A percentile compares a stretch with the other conserved stretches of the same genome.
phyloP scores from a whole-genome alignment of 2,329 filamentous ascomycete species.

The Sclerotiophoma versabilis region DNA sequence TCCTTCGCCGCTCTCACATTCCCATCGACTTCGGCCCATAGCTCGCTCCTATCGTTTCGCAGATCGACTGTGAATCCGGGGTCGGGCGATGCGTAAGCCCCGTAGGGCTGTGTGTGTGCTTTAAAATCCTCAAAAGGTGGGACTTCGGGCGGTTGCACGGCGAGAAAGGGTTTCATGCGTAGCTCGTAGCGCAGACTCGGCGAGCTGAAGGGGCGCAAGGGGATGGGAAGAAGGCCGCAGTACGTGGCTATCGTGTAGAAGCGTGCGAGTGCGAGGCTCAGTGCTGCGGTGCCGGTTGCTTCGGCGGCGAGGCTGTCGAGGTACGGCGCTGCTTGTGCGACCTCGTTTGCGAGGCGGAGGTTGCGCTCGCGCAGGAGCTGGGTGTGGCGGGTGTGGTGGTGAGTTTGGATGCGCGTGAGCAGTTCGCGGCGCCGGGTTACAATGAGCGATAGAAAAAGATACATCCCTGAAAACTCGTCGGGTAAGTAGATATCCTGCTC shows the following conservation, averaged over 20 bases:
- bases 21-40: conserved; percentile 39
- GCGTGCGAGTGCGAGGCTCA: conserved; percentile 48
- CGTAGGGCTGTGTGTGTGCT: conserved; percentile 40
- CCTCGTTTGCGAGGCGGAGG: conserved; percentile 17
- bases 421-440: conserved; percentile 31
- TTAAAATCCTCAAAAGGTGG: conserved; percentile 70
- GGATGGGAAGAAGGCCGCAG: conserved; percentile 58
- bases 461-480: conserved; percentile 87
- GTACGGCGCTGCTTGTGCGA: conserved; percentile 21
- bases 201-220: conserved; percentile 71
- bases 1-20: conserved; percentile 45
- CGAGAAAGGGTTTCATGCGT: conserved; percentile 83
- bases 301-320: conserved; percentile 38
- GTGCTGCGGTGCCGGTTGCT: conserved; percentile 31
- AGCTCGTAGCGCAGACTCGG: conserved; percentile 78
- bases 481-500: conserved; percentile 89
- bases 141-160: conserved; percentile 71
- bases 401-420: conserved; percentile 25
- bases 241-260: conserved; percentile 73
- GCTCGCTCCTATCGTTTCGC: conserved; percentile 2
- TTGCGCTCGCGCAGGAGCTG: conserved; percentile 3
- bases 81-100: conserved; percentile 27
- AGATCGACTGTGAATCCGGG: conserved; percentile 15
- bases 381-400: conserved; percentile 17
- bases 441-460: conserved; percentile 64